Evolutionary conservation across 2,329 filamentous ascomycete species (phyloP).

Genomic region (Clonostachys byssicola): DNA sequence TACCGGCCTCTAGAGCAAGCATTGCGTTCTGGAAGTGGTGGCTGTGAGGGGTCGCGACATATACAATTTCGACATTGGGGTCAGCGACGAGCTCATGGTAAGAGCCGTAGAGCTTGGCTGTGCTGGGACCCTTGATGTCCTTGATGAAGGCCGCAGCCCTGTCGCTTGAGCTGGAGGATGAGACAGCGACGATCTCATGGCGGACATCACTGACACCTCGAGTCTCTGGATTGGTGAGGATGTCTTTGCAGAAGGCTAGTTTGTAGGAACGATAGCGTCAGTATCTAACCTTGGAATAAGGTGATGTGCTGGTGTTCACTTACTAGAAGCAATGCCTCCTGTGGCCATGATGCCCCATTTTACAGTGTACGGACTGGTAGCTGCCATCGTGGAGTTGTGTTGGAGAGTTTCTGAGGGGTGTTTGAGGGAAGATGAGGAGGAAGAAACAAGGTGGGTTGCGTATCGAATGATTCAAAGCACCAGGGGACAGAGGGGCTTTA

Average conservation of each 20-base stretch:
- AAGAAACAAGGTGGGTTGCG: background rate
- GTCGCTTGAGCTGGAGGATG: constrained; percentile 69
- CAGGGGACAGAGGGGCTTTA: too few species aligned
- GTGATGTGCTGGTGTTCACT: constrained; percentile 12
- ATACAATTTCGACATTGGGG: constrained; percentile 77
- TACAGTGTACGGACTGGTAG: constrained; percentile 36
- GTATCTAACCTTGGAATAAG: background rate
- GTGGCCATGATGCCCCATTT: constrained; percentile 61
- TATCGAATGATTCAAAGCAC: too few species aligned
- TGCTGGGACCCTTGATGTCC: constrained; percentile 62
- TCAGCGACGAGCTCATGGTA: constrained; percentile 81
- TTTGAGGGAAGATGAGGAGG: background rate
- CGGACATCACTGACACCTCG: constrained; percentile 69
- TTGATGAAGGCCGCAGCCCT: constrained; percentile 71
- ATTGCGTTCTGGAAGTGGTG: constrained; percentile 91
- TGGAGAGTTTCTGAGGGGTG: background rate
- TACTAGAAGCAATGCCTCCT: constrained; percentile 53
- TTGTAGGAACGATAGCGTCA: background rate
- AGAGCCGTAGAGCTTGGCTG: constrained; percentile 71
- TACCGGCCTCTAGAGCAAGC: constrained; percentile 78
- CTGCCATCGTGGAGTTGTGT: constrained; percentile 26
- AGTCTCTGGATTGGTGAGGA: constrained; percentile 67
- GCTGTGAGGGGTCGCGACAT: constrained; percentile 85
- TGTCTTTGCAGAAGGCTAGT: constrained; percentile 67
- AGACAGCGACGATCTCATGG: constrained; percentile 75